Conservation (phyloP, 345 rosid species). For the Melastoma malabathricum region DNA sequence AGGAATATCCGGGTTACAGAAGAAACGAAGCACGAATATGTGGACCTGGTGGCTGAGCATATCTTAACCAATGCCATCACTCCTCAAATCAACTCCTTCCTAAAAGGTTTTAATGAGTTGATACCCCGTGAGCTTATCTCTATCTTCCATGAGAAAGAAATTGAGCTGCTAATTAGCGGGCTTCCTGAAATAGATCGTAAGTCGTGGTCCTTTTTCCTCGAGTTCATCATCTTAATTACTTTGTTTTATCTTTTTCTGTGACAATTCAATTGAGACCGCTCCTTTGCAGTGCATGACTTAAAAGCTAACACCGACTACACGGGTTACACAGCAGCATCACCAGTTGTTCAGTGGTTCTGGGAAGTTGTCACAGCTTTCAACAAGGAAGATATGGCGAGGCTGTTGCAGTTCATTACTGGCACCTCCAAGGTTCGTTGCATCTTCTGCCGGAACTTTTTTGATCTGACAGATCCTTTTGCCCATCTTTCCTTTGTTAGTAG, state of each 20-base stretch:
- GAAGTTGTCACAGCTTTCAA: conserved; percentile 77
- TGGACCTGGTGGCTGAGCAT: conserved; percentile 96
- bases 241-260: conserved; percentile 2
- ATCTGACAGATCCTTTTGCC: too few relatives aligned
- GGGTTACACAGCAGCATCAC: conserved; percentile 72
- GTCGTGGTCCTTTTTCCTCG: conserved; percentile 14
- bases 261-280: conserved; percentile 3
- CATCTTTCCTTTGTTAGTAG: too few relatives aligned
- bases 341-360: conserved; percentile 94
- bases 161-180: conserved; percentile 98
- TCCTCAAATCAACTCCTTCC: conserved; percentile 84
- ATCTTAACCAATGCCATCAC: conserved; percentile 91
- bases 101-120: conserved; percentile 77
- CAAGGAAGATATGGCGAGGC: conserved; percentile 94
- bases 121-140: conserved; percentile 73
- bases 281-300: conserved; percentile 68
- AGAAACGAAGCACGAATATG: conserved; percentile 95
- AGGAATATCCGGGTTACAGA: conserved; percentile 86
- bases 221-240: background rate
- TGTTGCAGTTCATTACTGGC: conserved; percentile 92
- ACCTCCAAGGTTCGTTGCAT: conserved; percentile 61
- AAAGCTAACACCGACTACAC: conserved; percentile 77
- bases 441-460: too few relatives aligned
- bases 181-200: conserved; percentile 98
- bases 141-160: conserved; percentile 92